Evolutionary conservation across 75 land plant genomes (phyloP).

Genomic region (Selaginella tamariscina): DNA sequence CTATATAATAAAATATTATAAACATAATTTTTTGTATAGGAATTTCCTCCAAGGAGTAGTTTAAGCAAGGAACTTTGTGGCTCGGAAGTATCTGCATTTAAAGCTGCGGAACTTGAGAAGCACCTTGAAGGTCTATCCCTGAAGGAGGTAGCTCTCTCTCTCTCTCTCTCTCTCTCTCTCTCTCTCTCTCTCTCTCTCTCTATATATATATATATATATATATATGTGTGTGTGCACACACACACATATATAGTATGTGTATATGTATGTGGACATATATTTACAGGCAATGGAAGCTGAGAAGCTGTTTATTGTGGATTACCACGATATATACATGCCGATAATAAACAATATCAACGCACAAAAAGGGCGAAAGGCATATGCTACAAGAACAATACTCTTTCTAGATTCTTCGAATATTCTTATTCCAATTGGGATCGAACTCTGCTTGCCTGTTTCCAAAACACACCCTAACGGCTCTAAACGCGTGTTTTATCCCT

Average conservation of each 20-base stretch:
- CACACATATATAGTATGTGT: too few species aligned
- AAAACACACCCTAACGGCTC: constrained; percentile 13
- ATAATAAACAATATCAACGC: constrained; percentile 49
- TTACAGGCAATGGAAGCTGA: constrained; percentile 57
- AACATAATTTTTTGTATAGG: constrained; percentile 17
- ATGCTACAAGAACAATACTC: constrained; percentile 61
- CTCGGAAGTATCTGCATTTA: constrained; percentile 55
- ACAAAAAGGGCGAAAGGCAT: constrained; percentile 44
- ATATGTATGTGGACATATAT: not conserved
- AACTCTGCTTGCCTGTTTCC: constrained; percentile 49
- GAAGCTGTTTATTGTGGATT: constrained; percentile 57
- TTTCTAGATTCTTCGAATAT: constrained; percentile 40
- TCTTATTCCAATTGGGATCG: constrained; percentile 66
- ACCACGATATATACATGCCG: constrained; percentile 63
- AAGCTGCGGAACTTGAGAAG: constrained; percentile 43
- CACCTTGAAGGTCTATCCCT: constrained; percentile 58
- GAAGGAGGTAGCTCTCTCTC: too few species aligned
- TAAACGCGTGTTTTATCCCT: constrained; percentile 20
- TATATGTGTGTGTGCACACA: too few species aligned
- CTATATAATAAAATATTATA: too few species aligned
- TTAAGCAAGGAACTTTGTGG: constrained; percentile 43
- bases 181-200: too few species aligned
- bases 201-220: too few species aligned
- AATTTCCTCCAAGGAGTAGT: constrained; percentile 58
- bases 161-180: too few species aligned